phyloP scores from a whole-genome alignment of 192 early-diverging fungal species.

The Podila verticillata region DNA sequence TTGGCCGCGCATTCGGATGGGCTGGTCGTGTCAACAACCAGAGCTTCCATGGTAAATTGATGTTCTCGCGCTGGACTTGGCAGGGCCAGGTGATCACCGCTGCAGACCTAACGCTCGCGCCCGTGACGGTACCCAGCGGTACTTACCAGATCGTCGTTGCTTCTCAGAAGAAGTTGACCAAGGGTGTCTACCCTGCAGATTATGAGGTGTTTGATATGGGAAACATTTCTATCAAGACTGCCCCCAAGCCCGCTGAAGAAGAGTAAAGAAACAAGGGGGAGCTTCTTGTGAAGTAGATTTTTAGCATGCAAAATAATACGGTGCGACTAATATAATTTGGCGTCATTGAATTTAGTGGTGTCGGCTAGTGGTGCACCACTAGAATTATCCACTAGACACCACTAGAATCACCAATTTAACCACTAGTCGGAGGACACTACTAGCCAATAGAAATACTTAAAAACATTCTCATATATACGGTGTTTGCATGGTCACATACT shows the following conservation, averaged over 20 bases:
- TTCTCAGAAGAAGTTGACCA: constrained; percentile 19
- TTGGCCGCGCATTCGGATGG: constrained; percentile 17
- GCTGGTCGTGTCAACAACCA: constrained; percentile 15
- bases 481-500: no score
- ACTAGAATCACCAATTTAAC: no score
- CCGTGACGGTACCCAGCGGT: neutral
- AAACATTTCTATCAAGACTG: constrained; percentile 18
- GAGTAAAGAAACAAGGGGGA: constrained; percentile 4
- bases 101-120: neutral
- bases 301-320: neutral
- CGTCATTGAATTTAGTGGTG: no score
- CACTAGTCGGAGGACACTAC: no score
- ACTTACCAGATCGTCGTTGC: constrained; percentile 18
- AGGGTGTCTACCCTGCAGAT: constrained; percentile 15
- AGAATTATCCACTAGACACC: no score
- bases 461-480: no score
- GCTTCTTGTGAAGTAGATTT: constrained; percentile 8
- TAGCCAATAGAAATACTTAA: no score
- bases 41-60: constrained; percentile 10
- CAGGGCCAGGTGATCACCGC: constrained; percentile 8
- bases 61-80: constrained; percentile 20
- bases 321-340: constrained; percentile 1
- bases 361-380: no score
- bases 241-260: constrained; percentile 10
- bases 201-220: constrained; percentile 19